Percentiles rank a stretch among this genome's conserved stretches.
Evolutionary conservation across 257 asterid species (phyloP).

Genomic region (Fraxinus anomala): DNA sequence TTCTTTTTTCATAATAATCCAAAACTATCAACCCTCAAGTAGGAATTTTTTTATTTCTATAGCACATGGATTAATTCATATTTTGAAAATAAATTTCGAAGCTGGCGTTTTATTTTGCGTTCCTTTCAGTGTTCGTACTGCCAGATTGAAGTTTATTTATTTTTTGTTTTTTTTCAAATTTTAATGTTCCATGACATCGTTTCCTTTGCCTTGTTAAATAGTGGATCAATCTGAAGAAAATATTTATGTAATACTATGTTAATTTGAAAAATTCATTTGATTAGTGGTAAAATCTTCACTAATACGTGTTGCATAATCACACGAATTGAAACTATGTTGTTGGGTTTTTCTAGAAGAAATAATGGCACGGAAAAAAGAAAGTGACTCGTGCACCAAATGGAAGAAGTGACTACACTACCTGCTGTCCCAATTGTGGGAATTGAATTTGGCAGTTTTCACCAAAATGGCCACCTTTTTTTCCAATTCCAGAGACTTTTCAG

Average conservation of each 20-base stretch:
- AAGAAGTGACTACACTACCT: conserved; percentile 24
- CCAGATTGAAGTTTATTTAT: too few relatives aligned
- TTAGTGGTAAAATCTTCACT: background rate
- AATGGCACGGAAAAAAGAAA: background rate
- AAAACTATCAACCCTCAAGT: too few relatives aligned
- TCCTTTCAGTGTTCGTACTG: too few relatives aligned
- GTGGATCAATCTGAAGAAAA: background rate
- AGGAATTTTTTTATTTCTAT: too few relatives aligned
- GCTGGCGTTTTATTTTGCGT: too few relatives aligned
- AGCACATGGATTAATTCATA: too few relatives aligned
- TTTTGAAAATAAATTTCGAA: too few relatives aligned
- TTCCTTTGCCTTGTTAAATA: too few relatives aligned
- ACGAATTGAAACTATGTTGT: background rate
- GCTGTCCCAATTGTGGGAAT: conserved; percentile 9
- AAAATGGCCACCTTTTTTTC: conserved; percentile 14
- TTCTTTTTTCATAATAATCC: too few relatives aligned
- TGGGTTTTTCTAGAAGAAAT: too few relatives aligned
- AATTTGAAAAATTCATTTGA: background rate
- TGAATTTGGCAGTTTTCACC: conserved; percentile 7
- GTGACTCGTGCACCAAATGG: conserved; percentile 17
- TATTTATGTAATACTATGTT: background rate
- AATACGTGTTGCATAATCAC: background rate
- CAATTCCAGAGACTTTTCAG: background rate
- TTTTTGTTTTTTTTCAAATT: too few relatives aligned
- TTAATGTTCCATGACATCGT: too few relatives aligned